These are phyloP conservation scores for Mycena kentingensis DNA, from an alignment of 768 basidiomycete species.

Conservation along the genomic window DNA sequence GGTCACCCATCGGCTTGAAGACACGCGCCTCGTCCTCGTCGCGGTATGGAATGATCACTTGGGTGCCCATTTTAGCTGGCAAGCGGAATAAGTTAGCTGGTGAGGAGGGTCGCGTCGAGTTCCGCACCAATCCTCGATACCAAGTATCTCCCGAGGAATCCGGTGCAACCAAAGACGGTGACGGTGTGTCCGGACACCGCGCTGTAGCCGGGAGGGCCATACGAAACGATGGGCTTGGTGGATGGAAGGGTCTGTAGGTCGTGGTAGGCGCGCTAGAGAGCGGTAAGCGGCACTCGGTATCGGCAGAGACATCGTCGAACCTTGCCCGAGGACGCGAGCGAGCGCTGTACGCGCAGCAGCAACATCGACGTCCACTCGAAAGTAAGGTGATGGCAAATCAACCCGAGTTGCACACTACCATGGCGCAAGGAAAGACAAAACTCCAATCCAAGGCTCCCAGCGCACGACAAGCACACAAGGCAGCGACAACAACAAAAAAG, in stretches of 20 bases:
- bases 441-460: constrained; percentile 58
- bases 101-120: constrained; percentile 1
- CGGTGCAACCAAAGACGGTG: constrained; percentile 96
- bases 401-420: constrained; percentile 30
- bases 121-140: constrained; percentile 87
- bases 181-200: constrained; percentile 88
- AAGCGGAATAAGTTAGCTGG: constrained; percentile 9
- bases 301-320: constrained; percentile 31
- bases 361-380: constrained; percentile 37
- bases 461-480: constrained; percentile 62
- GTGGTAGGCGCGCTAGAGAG: constrained; percentile 67
- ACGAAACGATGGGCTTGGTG: constrained; percentile 67
- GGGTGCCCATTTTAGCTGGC: constrained; percentile 85
- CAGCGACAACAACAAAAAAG: constrained; percentile 74
- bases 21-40: constrained; percentile 92
- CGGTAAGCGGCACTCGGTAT: background rate
- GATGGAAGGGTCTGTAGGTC: constrained; percentile 64
- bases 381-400: background rate
- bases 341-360: constrained; percentile 56
- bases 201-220: constrained; percentile 82
- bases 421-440: constrained; percentile 90
- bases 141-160: constrained; percentile 92
- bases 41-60: constrained; percentile 92
- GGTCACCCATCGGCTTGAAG: constrained; percentile 91
- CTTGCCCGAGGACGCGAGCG: constrained; percentile 48